Evolutionary conservation across 2,329 filamentous ascomycete genomes (phyloP), one percentile per base, ranked within the genome.

Genomic region (Dothideomycetes sp.): DNA sequence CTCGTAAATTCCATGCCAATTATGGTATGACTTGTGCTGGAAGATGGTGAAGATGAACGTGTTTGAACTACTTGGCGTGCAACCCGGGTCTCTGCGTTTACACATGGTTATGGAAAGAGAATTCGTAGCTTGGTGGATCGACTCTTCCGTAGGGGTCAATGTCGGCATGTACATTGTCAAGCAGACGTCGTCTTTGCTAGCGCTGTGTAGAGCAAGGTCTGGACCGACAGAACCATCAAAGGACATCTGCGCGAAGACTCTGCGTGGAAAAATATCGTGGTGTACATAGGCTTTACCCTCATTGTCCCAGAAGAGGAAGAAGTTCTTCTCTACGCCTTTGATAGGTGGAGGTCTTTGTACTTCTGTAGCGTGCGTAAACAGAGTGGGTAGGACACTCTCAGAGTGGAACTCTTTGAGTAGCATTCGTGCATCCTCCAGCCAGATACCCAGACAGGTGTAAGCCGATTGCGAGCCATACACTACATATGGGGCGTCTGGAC

Each of bases 121-220:
- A 53, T 79, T 79, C 15, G 73, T 77, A 5, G 74, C 69, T 53
- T 79, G 74, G 49, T 78, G 74, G 20, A 77, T 66, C 0, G 64
- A 69, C 51, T 73, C 69, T 16, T 62, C 45, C 3, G 59, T 44
- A 0, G 50, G 46, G 1, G 51, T 49, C 0, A 63, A 38, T 10
- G 53, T 47, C 0, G 73, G 71, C 39, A 76, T 58, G 46, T 67
- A 68, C 24, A 55, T 64, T 2, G 47, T 52, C 41, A 76, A 50
- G 49, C 74, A 78, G 23, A 53, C 47, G 9, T 59, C 52, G 43
- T 78, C 74, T 1, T 51, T 50, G 2, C 39, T 44, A 0, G 49
- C 47, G 0, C 63, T 59, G 1, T 53, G 42, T 1, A 60, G 55
- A 1, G 67, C 68, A 0, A 77, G 55, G 49, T 78, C 64, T 8